Base-by-base conservation (phyloP, 2,329 filamentous ascomycete species). In the Apiospora pterosperma region DNA sequence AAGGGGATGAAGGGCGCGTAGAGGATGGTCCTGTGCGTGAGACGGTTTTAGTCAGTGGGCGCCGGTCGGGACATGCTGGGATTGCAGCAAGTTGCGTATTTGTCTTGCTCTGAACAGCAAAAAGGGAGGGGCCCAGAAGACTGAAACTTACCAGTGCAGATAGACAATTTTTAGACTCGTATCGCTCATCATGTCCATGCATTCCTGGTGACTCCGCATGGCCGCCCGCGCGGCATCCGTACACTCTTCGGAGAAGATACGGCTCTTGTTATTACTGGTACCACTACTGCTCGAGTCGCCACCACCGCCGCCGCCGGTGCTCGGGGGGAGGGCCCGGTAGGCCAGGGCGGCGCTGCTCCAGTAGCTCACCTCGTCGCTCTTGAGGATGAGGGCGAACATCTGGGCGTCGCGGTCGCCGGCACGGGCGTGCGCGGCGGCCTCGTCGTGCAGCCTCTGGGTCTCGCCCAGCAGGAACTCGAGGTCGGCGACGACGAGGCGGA, bases 1-100 rank as follows among this genome's bases (percentile, higher is more conserved):
- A 85, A 85, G 0, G 83, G 81, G 14, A 83, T 82, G 65, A 86
- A 85, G 0, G 82, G 84, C 14, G 82, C 79, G 68, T 84, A 83
- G 2, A 84, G 73, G 4, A 83, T 73, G 1, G 77, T 80, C 80
- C 80, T 81, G 36, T 25, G 55, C 28, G 63, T 63, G 6, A 62
- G 23, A 16, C 14, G n/a, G n/a, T 39, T 38, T 73, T 25, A 73
- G 64, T 59, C 11, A 31, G 16, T 60, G 19, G 5, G n/a, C 7
- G 31, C 21, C 25, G 6, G 19, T 25, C 14, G 14, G 21, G 44
- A 55, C 44, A 55, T 11, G 23, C 10, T n/a, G n/a, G n/a, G n/a
- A n/a, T n/a, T n/a, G n/a, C n/a, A n/a, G n/a, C n/a, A n/a, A n/a
- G n/a, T n/a, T n/a, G n/a, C n/a, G n/a, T n/a, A n/a, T n/a, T n/a